These are phyloP conservation scores for Metschnikowia orientalis DNA, from an alignment of 805 yeast species.

Conservation along the genomic window DNA sequence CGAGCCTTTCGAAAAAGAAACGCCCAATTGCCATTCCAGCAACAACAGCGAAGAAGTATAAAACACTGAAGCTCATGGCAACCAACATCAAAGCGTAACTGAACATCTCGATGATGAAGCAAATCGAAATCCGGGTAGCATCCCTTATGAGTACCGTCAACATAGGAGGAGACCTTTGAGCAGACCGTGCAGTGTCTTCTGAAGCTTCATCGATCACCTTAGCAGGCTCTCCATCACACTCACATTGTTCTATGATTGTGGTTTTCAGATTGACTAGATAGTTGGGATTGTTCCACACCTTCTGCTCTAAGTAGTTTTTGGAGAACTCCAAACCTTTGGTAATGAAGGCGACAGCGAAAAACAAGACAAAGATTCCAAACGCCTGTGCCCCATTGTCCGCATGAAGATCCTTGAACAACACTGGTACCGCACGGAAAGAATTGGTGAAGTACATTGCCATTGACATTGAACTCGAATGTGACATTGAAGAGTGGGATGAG, in stretches of 20 bases:
- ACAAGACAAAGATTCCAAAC: constrained; percentile 65
- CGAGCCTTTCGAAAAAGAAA: constrained; percentile 59
- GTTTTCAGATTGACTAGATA: constrained; percentile 17
- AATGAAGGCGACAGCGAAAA: constrained; percentile 55
- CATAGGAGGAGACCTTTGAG: constrained; percentile 5
- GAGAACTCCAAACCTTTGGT: constrained; percentile 57
- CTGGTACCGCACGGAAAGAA: constrained; percentile 52
- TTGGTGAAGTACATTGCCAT: constrained; percentile 62
- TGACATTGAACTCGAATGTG: constrained; percentile 14
- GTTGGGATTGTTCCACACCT: constrained; percentile 49
- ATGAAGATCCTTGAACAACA: constrained; percentile 49
- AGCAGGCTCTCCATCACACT: constrained; percentile 15
- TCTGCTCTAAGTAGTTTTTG: constrained; percentile 62
- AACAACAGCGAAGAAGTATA: constrained; percentile 70
- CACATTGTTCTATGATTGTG: constrained; percentile 18
- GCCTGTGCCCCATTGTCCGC: constrained; percentile 59
- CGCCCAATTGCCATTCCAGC: constrained; percentile 69
- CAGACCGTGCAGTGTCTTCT: constrained; percentile 7
- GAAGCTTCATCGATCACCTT: constrained; percentile 6
- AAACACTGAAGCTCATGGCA: constrained; percentile 64
- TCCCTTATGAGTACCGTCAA: constrained; percentile 40
- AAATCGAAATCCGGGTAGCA: constrained; percentile 48
- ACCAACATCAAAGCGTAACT: constrained; percentile 75
- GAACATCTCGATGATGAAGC: constrained; percentile 60
- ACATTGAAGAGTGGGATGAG: not conserved